Evolutionary conservation across 768 basidiomycete species (phyloP).

Genomic region (Podaxis sp.): DNA sequence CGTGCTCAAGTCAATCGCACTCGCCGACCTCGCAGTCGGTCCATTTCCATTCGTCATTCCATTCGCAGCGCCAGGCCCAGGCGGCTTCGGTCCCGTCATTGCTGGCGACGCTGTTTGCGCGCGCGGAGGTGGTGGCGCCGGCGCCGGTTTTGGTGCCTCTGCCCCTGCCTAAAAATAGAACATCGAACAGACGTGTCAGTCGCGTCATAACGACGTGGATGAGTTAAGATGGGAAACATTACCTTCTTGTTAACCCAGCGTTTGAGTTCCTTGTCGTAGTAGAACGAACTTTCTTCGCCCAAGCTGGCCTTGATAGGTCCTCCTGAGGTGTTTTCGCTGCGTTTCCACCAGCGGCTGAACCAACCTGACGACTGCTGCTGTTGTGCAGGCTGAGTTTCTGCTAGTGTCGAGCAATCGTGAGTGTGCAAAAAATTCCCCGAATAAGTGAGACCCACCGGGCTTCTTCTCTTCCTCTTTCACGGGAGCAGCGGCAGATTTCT

Average conservation of each 20-base stretch:
- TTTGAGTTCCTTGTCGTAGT: slow-evolving; percentile 93
- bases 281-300: slow-evolving; percentile 87
- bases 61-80: neutral
- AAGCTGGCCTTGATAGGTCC: slow-evolving; percentile 89
- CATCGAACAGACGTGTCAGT: slow-evolving; percentile 4
- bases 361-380: slow-evolving; percentile 47
- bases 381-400: slow-evolving; percentile 17
- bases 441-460: slow-evolving; percentile 26
- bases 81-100: slow-evolving; percentile 36
- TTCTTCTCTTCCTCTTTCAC: slow-evolving; percentile 19
- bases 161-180: slow-evolving; percentile 47
- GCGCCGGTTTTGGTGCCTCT: slow-evolving; percentile 53
- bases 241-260: slow-evolving; percentile 97
- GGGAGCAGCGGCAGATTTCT: slow-evolving; percentile 21
- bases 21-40: slow-evolving; percentile 56
- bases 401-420: neutral
- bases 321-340: slow-evolving; percentile 48
- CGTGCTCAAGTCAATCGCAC: slow-evolving; percentile 59
- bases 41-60: slow-evolving; percentile 21
- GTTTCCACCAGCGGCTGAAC: slow-evolving; percentile 83
- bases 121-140: slow-evolving; percentile 68
- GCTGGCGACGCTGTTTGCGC: slow-evolving; percentile 86
- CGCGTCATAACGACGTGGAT: neutral
- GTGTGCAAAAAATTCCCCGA: neutral
- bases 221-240: slow-evolving; percentile 18